Base-by-base conservation (phyloP, 2,329 filamentous ascomycete genomes). In the Talaromyces marneffei region DNA sequence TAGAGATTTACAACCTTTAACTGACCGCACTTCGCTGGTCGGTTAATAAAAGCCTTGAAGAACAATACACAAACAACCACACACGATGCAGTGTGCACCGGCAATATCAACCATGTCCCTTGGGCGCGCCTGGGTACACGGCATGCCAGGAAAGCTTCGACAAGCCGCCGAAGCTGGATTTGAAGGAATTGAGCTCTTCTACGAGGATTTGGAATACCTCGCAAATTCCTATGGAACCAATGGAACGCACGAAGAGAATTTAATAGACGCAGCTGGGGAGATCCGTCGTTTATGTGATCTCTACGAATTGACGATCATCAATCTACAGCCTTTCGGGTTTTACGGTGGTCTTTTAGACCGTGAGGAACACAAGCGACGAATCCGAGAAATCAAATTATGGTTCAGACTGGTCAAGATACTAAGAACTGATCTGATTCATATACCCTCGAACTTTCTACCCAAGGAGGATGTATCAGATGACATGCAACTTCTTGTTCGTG, bases 41-140 rank as follows among this genome's bases (percentile, higher is more conserved):
- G 20, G 18, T 10, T 8, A 31, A 56, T 25, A 16, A n/a, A 18
- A 25, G 14, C 2, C 2, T 12, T 7, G 18, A 44, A 37, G 14
- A 33, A 20, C 16, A 33, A 20, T 9, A 37, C 5, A 46, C 10
- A 8, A 5, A 23, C 37, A 27, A 2, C n/a, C 7, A 16, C 2
- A 29, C 1, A 58, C 23, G 9, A 57, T 57, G 54, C 44, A 48
- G 46, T 61, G 60, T 31, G 42, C 35, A 1, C 82, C 87, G 65
- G 87, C 83, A 48, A 91, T 92, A 69, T 85, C 85, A 60, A 87
- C 87, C 64, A 89, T 91, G 80, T 91, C 88, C 44, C 80, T 92
- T 0, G 89, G 89, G 42, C 85, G 88, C 52, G 85, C 85, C 68
- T 87, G 87, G 70, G 84, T 87, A 64, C 89, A 93, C 72, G 77